Conservation (phyloP, 768 basidiomycete genomes). For the Termitomyces sp. region DNA sequence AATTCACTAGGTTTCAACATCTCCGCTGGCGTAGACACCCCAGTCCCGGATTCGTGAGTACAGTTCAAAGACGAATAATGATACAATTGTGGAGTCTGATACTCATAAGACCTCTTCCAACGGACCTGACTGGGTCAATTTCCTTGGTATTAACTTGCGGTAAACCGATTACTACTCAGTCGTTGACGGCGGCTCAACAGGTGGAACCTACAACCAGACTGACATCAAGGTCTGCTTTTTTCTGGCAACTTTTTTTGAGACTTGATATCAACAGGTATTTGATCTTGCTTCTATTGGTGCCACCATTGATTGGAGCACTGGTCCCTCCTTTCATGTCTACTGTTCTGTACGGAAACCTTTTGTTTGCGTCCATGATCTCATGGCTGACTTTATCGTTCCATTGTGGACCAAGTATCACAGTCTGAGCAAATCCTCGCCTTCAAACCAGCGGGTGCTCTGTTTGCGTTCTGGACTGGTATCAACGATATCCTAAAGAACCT, state of each 20-base stretch:
- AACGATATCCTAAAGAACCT: slow-evolving; percentile 47
- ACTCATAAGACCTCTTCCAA: slow-evolving; percentile 46
- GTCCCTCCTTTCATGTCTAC: neutral
- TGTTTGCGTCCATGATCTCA: neutral
- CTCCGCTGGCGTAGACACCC: slow-evolving; percentile 47
- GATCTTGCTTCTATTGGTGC: neutral
- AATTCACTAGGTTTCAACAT: slow-evolving; percentile 43
- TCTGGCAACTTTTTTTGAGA: neutral
- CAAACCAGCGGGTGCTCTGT: slow-evolving; percentile 42
- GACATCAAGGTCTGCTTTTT: slow-evolving; percentile 33
- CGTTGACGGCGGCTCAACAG: slow-evolving; percentile 17
- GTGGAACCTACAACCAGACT: slow-evolving; percentile 49
- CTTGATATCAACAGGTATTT: slow-evolving; percentile 21
- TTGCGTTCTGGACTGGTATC: slow-evolving; percentile 63
- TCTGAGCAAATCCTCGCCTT: slow-evolving; percentile 39
- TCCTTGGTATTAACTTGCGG: slow-evolving; percentile 34
- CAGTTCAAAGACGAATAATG: neutral
- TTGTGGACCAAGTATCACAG: slow-evolving; percentile 52
- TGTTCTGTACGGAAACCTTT: neutral
- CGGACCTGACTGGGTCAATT: slow-evolving; percentile 58
- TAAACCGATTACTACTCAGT: neutral
- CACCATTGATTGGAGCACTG: neutral
- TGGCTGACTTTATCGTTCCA: slow-evolving; percentile 23
- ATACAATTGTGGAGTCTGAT: neutral
- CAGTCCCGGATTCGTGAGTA: slow-evolving; percentile 45